Evolutionary conservation across 345 rosid genomes (phyloP), one percentile per base, ranked within the genome.

Genomic region (Noccaea caerulescens): DNA sequence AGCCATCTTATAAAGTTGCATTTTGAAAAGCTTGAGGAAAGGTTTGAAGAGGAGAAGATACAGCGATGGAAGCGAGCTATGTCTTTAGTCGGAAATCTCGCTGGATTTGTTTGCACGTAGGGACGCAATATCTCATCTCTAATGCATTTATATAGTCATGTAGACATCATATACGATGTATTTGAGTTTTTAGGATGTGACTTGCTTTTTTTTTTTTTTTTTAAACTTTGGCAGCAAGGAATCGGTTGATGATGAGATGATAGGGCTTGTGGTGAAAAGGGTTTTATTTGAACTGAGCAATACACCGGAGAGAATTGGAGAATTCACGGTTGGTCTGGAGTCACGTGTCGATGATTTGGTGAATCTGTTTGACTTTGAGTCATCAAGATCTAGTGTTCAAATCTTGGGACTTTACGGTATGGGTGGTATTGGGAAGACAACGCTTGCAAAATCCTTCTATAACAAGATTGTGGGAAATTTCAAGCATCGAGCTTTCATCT

Each of bases 341-440:
- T 65, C 76, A 33, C 52, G 37, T 58, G 7, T 65, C 0, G 10
- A 52, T 10, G 33, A 43, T 16, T 45, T 65, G 50, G 51, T 45
- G 42, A 16, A 27, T 0, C 55, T 58, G 11, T 0, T 66, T 1
- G 54, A 58, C 12, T 1, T 6, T 3, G 6, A 55, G 16, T 36
- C 68, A 25, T 36, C 68, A 5, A 44, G 6, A 7, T 44, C 55
- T 25, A 69, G 8, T 0, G 25, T 52, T 45, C 64, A 51, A 4
- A 4, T 77, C 8, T 11, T 73, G 0, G 78, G 79, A 7, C 63
- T 80, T 33, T 76, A 71, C n/a, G 78, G 76, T 13, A 80, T 72
- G 83, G 80, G 78, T 9, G 83, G 83, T 32, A 72, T 80, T 49
- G 80, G 83, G 5, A 80, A 80, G 63, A 64, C 80, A 0, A 72